phyloP scores from a whole-genome alignment of 192 early-diverging fungal genomes.

The Entrophospora sp. region DNA sequence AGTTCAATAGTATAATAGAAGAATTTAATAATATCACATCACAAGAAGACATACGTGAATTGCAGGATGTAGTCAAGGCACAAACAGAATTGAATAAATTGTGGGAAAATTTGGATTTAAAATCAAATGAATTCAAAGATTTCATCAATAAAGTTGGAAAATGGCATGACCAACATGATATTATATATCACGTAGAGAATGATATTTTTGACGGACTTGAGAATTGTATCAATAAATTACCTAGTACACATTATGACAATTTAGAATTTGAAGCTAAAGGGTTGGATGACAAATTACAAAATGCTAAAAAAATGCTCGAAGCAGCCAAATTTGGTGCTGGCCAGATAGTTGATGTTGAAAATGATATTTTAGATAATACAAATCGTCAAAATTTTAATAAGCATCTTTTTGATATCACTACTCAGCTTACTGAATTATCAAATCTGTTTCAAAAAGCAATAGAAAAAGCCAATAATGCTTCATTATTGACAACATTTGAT shows the following conservation, averaged over 20 bases:
- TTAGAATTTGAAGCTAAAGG: constrained; percentile 12
- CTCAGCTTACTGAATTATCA: background rate
- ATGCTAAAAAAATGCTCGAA: background rate
- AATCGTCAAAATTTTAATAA: constrained; percentile 15
- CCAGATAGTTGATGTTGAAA: background rate
- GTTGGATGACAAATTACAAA: constrained; percentile 9
- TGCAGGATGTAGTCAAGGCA: constrained; percentile 4
- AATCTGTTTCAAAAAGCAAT: constrained; percentile 3
- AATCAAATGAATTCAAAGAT: background rate
- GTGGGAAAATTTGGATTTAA: constrained; percentile 5
- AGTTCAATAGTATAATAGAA: constrained; percentile 9
- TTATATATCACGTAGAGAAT: constrained; percentile 10
- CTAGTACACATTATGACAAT: constrained; percentile 1
- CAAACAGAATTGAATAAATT: background rate
- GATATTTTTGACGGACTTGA: constrained; percentile 10
- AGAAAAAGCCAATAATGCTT: constrained; percentile 14
- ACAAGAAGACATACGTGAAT: constrained; percentile 12
- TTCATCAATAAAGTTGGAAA: background rate
- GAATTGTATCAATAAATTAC: background rate
- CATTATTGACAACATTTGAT: constrained; percentile 13
- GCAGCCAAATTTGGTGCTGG: background rate
- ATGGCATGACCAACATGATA: constrained; percentile 9
- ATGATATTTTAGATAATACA: background rate
- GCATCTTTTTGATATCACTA: background rate
- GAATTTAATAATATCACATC: constrained; percentile 4